Base-by-base conservation (phyloP, 768 basidiomycete species). In the Mycena capillaripes region DNA sequence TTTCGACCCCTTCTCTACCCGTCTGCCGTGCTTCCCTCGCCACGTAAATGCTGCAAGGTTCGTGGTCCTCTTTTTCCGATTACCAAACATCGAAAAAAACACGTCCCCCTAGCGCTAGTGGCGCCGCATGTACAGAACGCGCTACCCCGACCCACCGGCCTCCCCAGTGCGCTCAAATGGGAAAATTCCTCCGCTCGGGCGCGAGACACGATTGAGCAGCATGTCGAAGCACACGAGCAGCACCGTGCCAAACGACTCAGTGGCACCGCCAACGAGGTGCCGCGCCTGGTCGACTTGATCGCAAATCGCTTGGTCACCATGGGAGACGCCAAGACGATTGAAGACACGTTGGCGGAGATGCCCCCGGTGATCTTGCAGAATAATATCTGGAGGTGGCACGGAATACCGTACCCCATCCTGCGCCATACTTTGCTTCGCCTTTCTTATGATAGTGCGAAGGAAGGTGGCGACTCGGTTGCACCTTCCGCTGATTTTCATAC, bases 301-400 rank as follows among this genome's bases (percentile, higher is more conserved):
- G 63, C 50, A 16, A 29, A 55, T 52, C 34, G 63, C 30, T 36
- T 65, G 60, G 60, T n/a, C n/a, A n/a, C 60, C 21, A 48, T 32
- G 42, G 40, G 7, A 17, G 59, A 61, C 14, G 12, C 29, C 29
- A 29, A 29, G 23, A 46, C 60, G 19, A 62, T 62, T n/a, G 1
- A 46, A 48, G 46, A 42, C 19, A 62, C 62, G 4, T 19, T 64
- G 48, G 34, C 12, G 11, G 62, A n/a, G 4, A 53, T 52, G 30
- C 44, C 61, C 6, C 48, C 62, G 2, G 62, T 53, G 21, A 23
- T 64, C 16, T 53, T 64, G 14, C 46, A 63, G 12, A 63, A 52
- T 17, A 36, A 64, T 36, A 50, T 64, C 27, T 40, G 25, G 32
- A 32, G 50, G 48, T 64, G 61, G 61, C 46, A 63, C 27, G 46